Percentiles rank a stretch among this genome's conserved stretches.
Evolutionary conservation across 208 protist genomes (phyloP).

Genomic region (Novymonas esmeraldas): DNA sequence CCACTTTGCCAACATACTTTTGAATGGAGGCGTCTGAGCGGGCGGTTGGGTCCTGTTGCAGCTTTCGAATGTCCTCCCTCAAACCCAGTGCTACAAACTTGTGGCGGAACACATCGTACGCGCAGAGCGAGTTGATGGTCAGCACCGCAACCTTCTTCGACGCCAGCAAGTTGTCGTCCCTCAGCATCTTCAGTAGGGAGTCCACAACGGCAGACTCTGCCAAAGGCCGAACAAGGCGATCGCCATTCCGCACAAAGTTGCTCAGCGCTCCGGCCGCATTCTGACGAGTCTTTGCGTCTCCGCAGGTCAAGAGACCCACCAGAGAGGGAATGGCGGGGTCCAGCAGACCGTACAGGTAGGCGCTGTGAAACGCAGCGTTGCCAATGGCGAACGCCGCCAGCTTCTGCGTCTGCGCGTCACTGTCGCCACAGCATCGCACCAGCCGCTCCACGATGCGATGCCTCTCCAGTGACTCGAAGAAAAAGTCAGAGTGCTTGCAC

Average conservation of each 20-base stretch:
- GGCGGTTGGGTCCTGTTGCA: slow-evolving; percentile 49
- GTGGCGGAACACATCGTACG: slow-evolving; percentile 78
- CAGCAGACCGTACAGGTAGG: slow-evolving; percentile 84
- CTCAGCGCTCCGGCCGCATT: slow-evolving; percentile 95
- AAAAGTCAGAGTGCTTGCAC: slow-evolving; percentile 94
- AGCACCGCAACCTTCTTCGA: slow-evolving; percentile 88
- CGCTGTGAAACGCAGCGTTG: slow-evolving; percentile 95
- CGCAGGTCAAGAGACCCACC: slow-evolving; percentile 69
- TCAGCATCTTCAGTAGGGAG: slow-evolving; percentile 75
- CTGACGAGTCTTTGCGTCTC: slow-evolving; percentile 94
- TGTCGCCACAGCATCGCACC: slow-evolving; percentile 84
- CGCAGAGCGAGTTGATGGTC: slow-evolving; percentile 91
- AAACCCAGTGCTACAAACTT: slow-evolving; percentile 67
- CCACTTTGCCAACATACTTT: slow-evolving; percentile 61
- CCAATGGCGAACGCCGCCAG: slow-evolving; percentile 96
- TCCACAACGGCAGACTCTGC: slow-evolving; percentile 72
- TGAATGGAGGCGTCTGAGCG: slow-evolving; percentile 60
- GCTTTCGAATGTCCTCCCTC: slow-evolving; percentile 48
- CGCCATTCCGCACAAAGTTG: slow-evolving; percentile 95
- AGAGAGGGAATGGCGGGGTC: slow-evolving; percentile 76
- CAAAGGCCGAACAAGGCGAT: slow-evolving; percentile 63
- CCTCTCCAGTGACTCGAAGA: slow-evolving; percentile 86
- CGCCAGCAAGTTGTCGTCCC: slow-evolving; percentile 55
- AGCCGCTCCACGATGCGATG: slow-evolving; percentile 74
- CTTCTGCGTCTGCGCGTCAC: slow-evolving; percentile 90